Evolutionary conservation across 257 asterid genomes (phyloP).

Genomic region (Buddleja alternifolia): DNA sequence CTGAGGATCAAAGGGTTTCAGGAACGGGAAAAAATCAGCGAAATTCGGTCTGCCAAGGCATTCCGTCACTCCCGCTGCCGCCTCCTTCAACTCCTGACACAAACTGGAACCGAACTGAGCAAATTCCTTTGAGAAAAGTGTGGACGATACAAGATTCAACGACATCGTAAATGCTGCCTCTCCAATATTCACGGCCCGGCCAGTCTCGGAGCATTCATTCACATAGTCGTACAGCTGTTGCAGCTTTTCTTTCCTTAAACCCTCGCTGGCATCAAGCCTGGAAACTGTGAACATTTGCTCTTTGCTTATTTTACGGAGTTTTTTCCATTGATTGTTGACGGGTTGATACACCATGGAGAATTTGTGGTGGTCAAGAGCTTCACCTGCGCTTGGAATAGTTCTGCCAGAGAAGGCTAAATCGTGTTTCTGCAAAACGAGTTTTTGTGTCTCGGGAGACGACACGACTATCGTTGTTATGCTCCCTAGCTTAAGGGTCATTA

Average conservation of each 20-base stretch:
- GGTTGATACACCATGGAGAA: constrained; percentile 43
- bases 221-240: constrained; percentile 41
- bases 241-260: constrained; percentile 38
- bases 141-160: constrained; percentile 50
- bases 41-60: constrained; percentile 44
- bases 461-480: constrained; percentile 30
- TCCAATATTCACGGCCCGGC: no score
- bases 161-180: constrained; percentile 47
- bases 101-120: constrained; percentile 48
- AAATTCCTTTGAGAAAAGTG: constrained; percentile 60
- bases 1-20: constrained; percentile 49
- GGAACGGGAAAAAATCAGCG: constrained; percentile 52
- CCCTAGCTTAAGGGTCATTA: constrained; percentile 41
- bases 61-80: constrained; percentile 42
- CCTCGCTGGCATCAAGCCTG: constrained; percentile 39
- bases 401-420: constrained; percentile 33
- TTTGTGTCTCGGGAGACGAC: constrained; percentile 39
- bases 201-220: constrained; percentile 28
- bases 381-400: not conserved
- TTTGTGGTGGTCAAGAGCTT: constrained; percentile 2
- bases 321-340: constrained; percentile 36
- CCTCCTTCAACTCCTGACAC: constrained; percentile 56
- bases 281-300: constrained; percentile 43
- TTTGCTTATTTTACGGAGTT: constrained; percentile 42
- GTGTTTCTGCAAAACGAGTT: constrained; percentile 30